Percentiles rank a stretch among this genome's conserved stretches.
phyloP scores from a whole-genome alignment of 2,329 filamentous ascomycete species.

The Geosmithia putterillii region DNA sequence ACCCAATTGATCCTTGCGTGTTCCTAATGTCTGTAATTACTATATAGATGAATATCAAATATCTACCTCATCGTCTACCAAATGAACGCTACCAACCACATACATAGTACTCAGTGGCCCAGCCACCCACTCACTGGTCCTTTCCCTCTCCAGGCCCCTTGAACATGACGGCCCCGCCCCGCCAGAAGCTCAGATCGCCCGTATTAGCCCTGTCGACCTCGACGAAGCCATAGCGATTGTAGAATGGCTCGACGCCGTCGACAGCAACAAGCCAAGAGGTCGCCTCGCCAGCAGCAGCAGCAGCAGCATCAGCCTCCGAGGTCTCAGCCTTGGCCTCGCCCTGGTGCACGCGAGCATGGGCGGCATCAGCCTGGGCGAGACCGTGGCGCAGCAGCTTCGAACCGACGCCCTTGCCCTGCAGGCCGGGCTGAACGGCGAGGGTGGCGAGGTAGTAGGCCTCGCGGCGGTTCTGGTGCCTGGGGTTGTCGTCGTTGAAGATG shows the following conservation, averaged over 20 bases:
- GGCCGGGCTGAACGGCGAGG: constrained; percentile 15
- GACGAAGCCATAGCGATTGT: constrained; percentile 18
- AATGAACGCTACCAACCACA: too few species aligned
- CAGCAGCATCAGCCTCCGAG: too few species aligned
- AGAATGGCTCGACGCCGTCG: constrained; percentile 16
- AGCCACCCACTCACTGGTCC: too few species aligned
- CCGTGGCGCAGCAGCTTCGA: constrained; percentile 16
- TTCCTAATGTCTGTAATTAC: too few species aligned
- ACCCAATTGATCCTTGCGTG: too few species aligned
- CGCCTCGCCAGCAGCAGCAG: constrained; percentile 6
- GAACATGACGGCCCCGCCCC: constrained; percentile 23
- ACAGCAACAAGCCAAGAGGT: constrained; percentile 20
- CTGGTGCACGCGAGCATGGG: too few species aligned
- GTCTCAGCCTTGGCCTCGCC: too few species aligned
- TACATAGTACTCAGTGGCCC: too few species aligned
- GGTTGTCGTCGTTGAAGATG: constrained; percentile 10
- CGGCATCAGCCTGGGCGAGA: constrained; percentile 13
- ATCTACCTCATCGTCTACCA: too few species aligned
- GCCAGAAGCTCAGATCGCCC: constrained; percentile 20
- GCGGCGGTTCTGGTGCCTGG: constrained; percentile 13
- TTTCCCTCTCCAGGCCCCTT: too few species aligned
- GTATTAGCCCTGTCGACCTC: constrained; percentile 21
- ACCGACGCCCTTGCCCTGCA: constrained; percentile 19
- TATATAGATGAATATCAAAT: too few species aligned
- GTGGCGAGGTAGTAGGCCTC: constrained; percentile 22